phyloP scores from a whole-genome alignment of 805 yeast species.

The Torulaspora quercuum region DNA sequence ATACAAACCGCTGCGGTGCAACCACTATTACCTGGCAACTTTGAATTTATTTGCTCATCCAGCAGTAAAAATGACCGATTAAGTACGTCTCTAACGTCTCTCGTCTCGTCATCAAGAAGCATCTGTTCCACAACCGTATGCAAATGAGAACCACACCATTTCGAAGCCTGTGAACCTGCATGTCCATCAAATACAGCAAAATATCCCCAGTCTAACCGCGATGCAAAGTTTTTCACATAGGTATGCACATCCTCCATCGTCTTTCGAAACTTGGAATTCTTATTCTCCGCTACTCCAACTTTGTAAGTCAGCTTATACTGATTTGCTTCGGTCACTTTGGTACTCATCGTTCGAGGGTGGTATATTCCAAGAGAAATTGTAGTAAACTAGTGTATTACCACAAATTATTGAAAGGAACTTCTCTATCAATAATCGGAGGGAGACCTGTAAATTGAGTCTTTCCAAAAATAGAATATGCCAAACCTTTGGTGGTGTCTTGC shows the following conservation, averaged over 20 bases:
- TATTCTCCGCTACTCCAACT: slow-evolving; percentile 91
- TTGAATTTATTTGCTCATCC: slow-evolving; percentile 61
- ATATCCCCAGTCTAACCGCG: slow-evolving; percentile 86
- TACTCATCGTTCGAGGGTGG: slow-evolving; percentile 5
- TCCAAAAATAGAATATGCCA: too few species aligned
- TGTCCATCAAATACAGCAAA: slow-evolving; percentile 97
- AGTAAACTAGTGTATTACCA: too few species aligned
- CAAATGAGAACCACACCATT: slow-evolving; percentile 88
- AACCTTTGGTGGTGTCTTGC: too few species aligned
- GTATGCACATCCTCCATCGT: slow-evolving; percentile 97
- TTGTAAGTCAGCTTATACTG: slow-evolving; percentile 58
- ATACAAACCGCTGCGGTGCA: slow-evolving; percentile 95
- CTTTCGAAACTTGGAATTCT: slow-evolving; percentile 72
- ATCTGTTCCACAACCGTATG: slow-evolving; percentile 65
- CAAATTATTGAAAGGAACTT: too few species aligned
- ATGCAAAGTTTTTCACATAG: slow-evolving; percentile 89
- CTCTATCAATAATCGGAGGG: too few species aligned
- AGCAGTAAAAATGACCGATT: slow-evolving; percentile 70
- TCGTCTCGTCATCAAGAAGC: slow-evolving; percentile 46
- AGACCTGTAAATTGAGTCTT: too few species aligned
- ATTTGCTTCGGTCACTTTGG: slow-evolving; percentile 7
- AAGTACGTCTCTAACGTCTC: slow-evolving; percentile 62
- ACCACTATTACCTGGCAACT: slow-evolving; percentile 73
- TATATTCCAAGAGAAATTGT: not conserved
- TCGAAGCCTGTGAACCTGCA: slow-evolving; percentile 89